Evolutionary conservation across 768 basidiomycete species (phyloP).

Genomic region (Coprinopsis strossmayeri): DNA sequence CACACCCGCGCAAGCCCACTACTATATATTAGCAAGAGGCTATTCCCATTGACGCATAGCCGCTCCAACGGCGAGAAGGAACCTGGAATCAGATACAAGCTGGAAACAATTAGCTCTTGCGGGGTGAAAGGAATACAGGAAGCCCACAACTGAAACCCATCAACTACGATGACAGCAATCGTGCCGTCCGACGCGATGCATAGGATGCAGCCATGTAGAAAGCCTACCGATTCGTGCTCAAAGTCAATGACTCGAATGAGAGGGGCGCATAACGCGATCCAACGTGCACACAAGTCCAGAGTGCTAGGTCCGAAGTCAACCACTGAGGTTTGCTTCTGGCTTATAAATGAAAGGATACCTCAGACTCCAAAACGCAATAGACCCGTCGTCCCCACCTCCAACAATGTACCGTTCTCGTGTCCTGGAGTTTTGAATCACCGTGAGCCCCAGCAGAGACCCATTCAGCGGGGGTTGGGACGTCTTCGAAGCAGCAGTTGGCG

Average conservation of each 20-base stretch:
- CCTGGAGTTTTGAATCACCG: constrained; percentile 48
- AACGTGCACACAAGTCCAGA: constrained; percentile 60
- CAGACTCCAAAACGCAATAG: constrained; percentile 65
- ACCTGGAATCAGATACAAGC: constrained; percentile 79
- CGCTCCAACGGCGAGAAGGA: constrained; percentile 58
- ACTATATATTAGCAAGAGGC: constrained; percentile 69
- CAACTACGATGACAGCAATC: constrained; percentile 69
- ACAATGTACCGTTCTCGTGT: constrained; percentile 60
- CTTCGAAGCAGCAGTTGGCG: constrained; percentile 23
- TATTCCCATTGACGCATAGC: constrained; percentile 61
- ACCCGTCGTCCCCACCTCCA: constrained; percentile 76
- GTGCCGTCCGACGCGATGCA: constrained; percentile 78
- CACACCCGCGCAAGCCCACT: constrained; percentile 79
- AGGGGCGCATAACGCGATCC: constrained; percentile 67
- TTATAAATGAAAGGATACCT: constrained; percentile 42
- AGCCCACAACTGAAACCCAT: constrained; percentile 73
- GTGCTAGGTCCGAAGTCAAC: constrained; percentile 39
- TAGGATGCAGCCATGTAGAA: constrained; percentile 60
- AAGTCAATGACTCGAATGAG: constrained; percentile 55
- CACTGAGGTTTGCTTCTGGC: too few relatives aligned
- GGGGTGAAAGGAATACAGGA: neutral
- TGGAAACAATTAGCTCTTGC: constrained; percentile 20
- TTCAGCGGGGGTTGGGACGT: constrained; percentile 41
- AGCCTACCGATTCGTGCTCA: constrained; percentile 41
- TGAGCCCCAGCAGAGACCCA: constrained; percentile 43